Evolutionary conservation across 2,329 filamentous ascomycete genomes (phyloP).

Genomic region (Fusarium tuaranense): DNA sequence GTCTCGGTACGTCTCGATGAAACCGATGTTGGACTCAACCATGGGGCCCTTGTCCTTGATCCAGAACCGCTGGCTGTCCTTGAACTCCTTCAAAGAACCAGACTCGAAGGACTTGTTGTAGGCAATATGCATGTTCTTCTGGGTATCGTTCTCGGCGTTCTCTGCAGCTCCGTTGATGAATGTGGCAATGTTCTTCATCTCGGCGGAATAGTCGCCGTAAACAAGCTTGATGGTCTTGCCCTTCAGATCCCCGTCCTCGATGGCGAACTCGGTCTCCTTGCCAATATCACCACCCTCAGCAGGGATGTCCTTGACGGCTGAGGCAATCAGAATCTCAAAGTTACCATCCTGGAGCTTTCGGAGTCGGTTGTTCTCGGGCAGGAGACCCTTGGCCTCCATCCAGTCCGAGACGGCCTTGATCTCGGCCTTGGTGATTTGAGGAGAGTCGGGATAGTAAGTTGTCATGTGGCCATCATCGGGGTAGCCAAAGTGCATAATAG

Average conservation of each 20-base stretch:
- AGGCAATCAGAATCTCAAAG: constrained; percentile 82
- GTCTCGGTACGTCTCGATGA: constrained; percentile 88
- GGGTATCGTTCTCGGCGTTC: constrained; percentile 78
- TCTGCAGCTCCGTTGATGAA: constrained; percentile 76
- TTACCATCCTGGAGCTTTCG: constrained; percentile 72
- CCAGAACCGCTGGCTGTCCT: constrained; percentile 84
- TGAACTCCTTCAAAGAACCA: constrained; percentile 82
- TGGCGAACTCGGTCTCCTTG: constrained; percentile 69
- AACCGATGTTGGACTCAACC: constrained; percentile 85
- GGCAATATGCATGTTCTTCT: constrained; percentile 78
- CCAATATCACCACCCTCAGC: constrained; percentile 75
- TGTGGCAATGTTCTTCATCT: constrained; percentile 77
- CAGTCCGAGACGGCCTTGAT: constrained; percentile 79
- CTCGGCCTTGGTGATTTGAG: constrained; percentile 79
- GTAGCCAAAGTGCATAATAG: constrained; percentile 81
- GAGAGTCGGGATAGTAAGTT: constrained; percentile 84
- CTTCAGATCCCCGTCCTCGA: constrained; percentile 69
- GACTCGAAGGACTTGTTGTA: constrained; percentile 81
- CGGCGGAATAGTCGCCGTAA: constrained; percentile 79
- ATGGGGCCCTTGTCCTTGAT: constrained; percentile 85
- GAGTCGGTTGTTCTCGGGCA: constrained; percentile 82
- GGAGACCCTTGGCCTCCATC: constrained; percentile 77
- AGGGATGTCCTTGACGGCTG: constrained; percentile 71
- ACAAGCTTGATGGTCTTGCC: constrained; percentile 78
- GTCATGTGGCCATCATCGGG: constrained; percentile 81